These are phyloP conservation scores for Nothophytophthora sp. DNA, from an alignment of 352 stramenopile species.

Conservation along the genomic window DNA sequence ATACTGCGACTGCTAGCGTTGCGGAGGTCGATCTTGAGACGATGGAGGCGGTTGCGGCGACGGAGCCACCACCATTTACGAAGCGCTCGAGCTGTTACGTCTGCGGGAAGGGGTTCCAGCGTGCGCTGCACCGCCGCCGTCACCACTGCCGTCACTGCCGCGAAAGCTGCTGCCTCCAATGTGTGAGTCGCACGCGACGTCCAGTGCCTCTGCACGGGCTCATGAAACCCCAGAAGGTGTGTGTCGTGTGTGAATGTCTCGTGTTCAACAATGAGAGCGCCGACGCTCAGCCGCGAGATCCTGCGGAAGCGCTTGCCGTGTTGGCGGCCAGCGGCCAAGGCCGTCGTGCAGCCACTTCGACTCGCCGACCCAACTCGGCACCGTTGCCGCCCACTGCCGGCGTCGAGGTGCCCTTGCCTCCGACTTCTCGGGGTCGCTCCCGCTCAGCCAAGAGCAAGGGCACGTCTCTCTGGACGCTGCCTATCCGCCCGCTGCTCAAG, in stretches of 20 bases:
- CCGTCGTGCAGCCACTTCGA: constrained; percentile 3
- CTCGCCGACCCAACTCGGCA: constrained; percentile 29
- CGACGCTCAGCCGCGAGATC: constrained; percentile 11
- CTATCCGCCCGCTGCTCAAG: constrained; percentile 49
- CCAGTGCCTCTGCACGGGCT: constrained; percentile 37
- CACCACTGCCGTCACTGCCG: constrained; percentile 73
- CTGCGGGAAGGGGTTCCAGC: constrained; percentile 43
- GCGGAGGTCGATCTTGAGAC: not conserved
- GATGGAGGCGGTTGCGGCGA: not conserved
- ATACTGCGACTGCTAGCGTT: not conserved
- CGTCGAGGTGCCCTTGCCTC: constrained; percentile 11
- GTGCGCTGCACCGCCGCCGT: constrained; percentile 30
- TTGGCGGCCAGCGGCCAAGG: constrained; percentile 8
- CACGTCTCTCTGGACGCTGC: constrained; percentile 40
- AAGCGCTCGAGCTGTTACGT: constrained; percentile 39
- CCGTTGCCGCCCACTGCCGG: constrained; percentile 22
- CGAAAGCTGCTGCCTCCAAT: constrained; percentile 58
- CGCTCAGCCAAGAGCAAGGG: constrained; percentile 33
- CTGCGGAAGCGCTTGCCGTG: constrained; percentile 11
- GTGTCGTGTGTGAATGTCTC: constrained; percentile 48
- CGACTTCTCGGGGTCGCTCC: constrained; percentile 7
- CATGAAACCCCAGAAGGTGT: constrained; percentile 58
- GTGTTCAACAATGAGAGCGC: constrained; percentile 23
- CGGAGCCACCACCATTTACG: constrained; percentile 21
- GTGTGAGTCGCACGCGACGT: constrained; percentile 37